phyloP scores from a whole-genome alignment of 179 eudicot genomes.

The Spinacia oleracea region DNA sequence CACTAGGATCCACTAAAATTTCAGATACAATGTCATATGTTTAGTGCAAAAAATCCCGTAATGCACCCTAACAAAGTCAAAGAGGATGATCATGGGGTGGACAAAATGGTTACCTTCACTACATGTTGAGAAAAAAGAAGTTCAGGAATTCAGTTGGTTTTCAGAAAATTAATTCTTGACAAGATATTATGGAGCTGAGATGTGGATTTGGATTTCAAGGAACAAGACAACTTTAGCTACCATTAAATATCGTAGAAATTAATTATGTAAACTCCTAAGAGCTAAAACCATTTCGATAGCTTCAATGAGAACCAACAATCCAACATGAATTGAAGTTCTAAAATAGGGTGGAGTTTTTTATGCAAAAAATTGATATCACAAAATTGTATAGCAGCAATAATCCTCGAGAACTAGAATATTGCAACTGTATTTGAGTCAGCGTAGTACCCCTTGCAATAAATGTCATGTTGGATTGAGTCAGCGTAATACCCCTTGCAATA shows the following conservation, averaged over 20 bases:
- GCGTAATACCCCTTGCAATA: no score
- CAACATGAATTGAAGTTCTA: neutral
- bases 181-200: neutral
- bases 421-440: no score
- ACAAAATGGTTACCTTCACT: neutral
- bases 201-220: neutral
- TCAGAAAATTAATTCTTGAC: neutral
- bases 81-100: neutral
- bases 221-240: neutral
- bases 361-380: neutral
- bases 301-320: neutral
- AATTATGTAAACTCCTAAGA: neutral
- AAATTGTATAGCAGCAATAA: neutral
- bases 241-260: neutral
- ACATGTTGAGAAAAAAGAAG: neutral
- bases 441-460: no score
- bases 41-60: no score
- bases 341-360: neutral
- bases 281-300: neutral
- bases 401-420: neutral
- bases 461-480: no score
- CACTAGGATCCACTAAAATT: neutral
- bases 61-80: no score
- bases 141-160: neutral
- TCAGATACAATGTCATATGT: no score